Evolutionary conservation across 2,329 filamentous ascomycete genomes (phyloP), one percentile per base, ranked within the genome.

Genomic region (Didymellaceae sp.): DNA sequence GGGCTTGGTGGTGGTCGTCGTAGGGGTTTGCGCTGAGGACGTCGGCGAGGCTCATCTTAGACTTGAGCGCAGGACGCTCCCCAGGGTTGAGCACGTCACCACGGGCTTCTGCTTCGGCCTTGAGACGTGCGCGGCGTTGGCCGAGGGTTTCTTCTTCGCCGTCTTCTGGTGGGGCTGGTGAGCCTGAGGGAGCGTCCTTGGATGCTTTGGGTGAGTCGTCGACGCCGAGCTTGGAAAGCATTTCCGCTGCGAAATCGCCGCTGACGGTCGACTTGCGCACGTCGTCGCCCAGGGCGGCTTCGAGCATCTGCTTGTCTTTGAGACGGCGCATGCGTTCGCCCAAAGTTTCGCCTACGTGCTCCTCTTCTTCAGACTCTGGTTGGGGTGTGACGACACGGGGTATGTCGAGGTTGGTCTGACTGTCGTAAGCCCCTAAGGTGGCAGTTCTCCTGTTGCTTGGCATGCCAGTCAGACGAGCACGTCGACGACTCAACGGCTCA

Each of bases 401-500:
- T 18, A 70, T 45, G 30, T 54, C 49, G 14, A 71, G 61, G 51
- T 64, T 40, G n/a, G 57, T 43, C 39, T 73, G 58, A 46, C 63
- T 63, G 49, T 53, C 42, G 16, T 63, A 60, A 18, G 54, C 56
- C n/a, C 45, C 58, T 5, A 55, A 48, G 10, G 58, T 55, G 10
- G 59, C 55, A 2, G 52, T 45, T 17, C 58, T 63, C 41, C 28
- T 32, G n/a, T 63, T 69, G 8, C 43, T 50, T 11, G 64, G 61
- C 7, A 63, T 45, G 13, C 82, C 90, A 33, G 87, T 82, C 6
- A 97, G 79, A 47, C 92, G 82, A 31, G 87, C 88, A 38, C 90
- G 85, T 2, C 92, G 86, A 30, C 82, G 82, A 63, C 88, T 91
- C 16, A 97, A 78, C 0, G 94, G 92, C 70, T 97, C 94, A 46